Conservation (phyloP, 768 basidiomycete species). For the Tricholomella constricta region DNA sequence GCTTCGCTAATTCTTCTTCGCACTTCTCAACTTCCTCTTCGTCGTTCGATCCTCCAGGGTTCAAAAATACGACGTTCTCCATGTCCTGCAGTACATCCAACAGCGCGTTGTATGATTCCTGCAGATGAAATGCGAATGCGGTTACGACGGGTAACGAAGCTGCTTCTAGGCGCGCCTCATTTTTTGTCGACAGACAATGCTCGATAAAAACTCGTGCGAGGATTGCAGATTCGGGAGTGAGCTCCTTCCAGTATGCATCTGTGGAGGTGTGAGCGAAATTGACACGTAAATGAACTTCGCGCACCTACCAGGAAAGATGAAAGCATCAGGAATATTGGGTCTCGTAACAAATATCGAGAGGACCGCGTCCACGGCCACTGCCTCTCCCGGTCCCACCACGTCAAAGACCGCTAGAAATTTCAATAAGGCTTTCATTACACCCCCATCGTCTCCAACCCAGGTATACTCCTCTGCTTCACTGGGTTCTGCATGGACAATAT, state of each 20-base stretch:
- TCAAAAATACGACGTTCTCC: conserved; percentile 37
- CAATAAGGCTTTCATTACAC: conserved; percentile 46
- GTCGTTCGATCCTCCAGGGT: conserved; percentile 34
- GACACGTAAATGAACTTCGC: not conserved
- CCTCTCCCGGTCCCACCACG: conserved; percentile 65
- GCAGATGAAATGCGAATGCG: conserved; percentile 81
- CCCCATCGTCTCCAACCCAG: conserved; percentile 47
- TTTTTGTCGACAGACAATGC: conserved; percentile 63
- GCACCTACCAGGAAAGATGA: conserved; percentile 72
- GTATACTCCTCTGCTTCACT: conserved; percentile 31
- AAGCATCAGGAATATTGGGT: conserved; percentile 65
- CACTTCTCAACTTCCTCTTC: conserved; percentile 48
- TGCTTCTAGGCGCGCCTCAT: conserved; percentile 67
- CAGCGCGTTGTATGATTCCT: conserved; percentile 72
- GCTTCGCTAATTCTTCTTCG: conserved; percentile 62
- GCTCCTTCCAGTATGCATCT: conserved; percentile 75
- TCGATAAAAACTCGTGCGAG: conserved; percentile 87
- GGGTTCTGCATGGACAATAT: conserved; percentile 49
- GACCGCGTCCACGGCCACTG: conserved; percentile 83
- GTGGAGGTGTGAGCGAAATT: not conserved
- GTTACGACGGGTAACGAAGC: conserved; percentile 86
- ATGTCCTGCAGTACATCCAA: conserved; percentile 42
- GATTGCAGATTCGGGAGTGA: conserved; percentile 82
- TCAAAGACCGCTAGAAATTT: conserved; percentile 51
- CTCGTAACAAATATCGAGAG: conserved; percentile 75